A percentile compares a stretch with the other conserved stretches of the same genome.
Evolutionary conservation across 2,329 filamentous ascomycete species (phyloP).

Genomic region (Raffaelea ambrosiae): DNA sequence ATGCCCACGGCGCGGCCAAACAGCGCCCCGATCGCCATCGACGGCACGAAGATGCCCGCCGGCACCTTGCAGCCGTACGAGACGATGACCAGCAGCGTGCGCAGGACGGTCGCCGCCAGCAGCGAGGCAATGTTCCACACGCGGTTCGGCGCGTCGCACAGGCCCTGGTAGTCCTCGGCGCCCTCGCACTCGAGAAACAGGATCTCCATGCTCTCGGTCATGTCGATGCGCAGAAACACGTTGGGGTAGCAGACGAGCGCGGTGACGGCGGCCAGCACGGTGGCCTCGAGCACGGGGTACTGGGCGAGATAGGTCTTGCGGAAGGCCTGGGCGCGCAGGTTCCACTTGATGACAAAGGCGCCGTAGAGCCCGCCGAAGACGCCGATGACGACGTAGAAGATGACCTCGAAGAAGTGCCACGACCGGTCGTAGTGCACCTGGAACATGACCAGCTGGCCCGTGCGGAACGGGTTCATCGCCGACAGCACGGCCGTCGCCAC

Average conservation of each 20-base stretch:
- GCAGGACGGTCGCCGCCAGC: conserved; percentile 68
- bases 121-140: conserved; percentile 74
- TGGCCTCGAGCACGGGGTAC: conserved; percentile 81
- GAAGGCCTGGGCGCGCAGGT: conserved; percentile 82
- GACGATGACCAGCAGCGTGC: conserved; percentile 80
- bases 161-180: conserved; percentile 75
- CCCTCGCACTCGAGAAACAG: conserved; percentile 90
- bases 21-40: conserved; percentile 92
- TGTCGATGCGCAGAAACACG: conserved; percentile 89
- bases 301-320: conserved; percentile 83
- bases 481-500: conserved; percentile 89
- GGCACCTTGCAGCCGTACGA: conserved; percentile 98
- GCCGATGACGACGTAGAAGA: conserved; percentile 88
- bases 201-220: conserved; percentile 99
- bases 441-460: conserved; percentile 98
- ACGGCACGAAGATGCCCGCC: conserved; percentile 94
- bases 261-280: conserved; percentile 71
- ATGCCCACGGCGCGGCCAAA: conserved; percentile 95
- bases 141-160: conserved; percentile 73
- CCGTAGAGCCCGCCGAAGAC: conserved; percentile 93
- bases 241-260: conserved; percentile 96
- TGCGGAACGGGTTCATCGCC: conserved; percentile 95
- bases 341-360: conserved; percentile 97
- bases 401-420: conserved; percentile 95
- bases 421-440: conserved; percentile 90